Conservation (phyloP, 495 filamentous ascomycete species). For the Pseudomonodictys pantanalensis region DNA sequence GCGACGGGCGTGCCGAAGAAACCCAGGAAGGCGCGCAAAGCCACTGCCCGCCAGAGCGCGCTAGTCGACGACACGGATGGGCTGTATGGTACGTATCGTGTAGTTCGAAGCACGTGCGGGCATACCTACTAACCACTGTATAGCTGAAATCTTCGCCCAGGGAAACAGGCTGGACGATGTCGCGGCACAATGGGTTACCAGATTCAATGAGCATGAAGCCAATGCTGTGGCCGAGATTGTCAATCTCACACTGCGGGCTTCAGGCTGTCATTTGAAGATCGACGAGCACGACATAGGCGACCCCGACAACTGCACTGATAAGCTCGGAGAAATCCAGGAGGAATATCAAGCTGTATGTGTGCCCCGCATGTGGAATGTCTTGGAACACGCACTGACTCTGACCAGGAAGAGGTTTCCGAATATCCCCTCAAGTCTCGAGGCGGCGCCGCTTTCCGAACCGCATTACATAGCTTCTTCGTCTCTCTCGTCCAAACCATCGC, state of each 20-base stretch:
- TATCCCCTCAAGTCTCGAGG: slow-evolving; percentile 89
- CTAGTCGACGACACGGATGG: slow-evolving; percentile 55
- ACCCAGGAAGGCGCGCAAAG: slow-evolving; percentile 38
- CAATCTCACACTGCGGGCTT: slow-evolving; percentile 80
- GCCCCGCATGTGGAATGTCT: not conserved
- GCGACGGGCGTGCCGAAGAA: slow-evolving; percentile 48
- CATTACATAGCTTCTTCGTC: slow-evolving; percentile 74
- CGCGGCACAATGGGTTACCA: slow-evolving; percentile 74
- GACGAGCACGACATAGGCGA: slow-evolving; percentile 77
- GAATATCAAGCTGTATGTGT: slow-evolving; percentile 65
- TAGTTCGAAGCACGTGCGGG: not conserved
- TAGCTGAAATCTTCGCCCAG: slow-evolving; percentile 79
- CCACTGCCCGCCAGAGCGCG: slow-evolving; percentile 30
- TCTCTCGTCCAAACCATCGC: slow-evolving; percentile 71
- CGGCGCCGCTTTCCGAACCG: slow-evolving; percentile 67
- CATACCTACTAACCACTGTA: not conserved
- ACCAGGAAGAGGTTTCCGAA: slow-evolving; percentile 70
- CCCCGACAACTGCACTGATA: slow-evolving; percentile 70
- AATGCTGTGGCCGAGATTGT: slow-evolving; percentile 76
- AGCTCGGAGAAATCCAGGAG: slow-evolving; percentile 73
- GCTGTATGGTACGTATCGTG: slow-evolving; percentile 65
- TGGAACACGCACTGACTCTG: slow-evolving; percentile 33
- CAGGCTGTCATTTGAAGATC: slow-evolving; percentile 74
- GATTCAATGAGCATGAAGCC: slow-evolving; percentile 65
- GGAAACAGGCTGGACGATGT: slow-evolving; percentile 66